A percentile compares a stretch with the other conserved stretches of the same genome.
Evolutionary conservation across 805 yeast genomes (phyloP).

Genomic region (Nakazawaea anatomiae): DNA sequence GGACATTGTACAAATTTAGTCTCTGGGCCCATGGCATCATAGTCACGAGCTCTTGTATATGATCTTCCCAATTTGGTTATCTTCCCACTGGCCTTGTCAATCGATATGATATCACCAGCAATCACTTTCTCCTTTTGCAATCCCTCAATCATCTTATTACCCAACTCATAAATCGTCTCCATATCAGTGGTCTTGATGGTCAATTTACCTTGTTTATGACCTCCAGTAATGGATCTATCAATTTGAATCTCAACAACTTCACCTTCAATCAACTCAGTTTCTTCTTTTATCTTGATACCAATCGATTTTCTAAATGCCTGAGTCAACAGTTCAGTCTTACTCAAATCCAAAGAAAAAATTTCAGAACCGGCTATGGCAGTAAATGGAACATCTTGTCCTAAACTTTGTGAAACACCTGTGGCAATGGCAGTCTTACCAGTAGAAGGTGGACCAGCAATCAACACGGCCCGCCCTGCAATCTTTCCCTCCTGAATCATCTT

Average conservation of each 20-base stretch:
- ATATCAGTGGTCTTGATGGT: constrained; percentile 96
- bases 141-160: constrained; percentile 91
- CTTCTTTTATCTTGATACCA: constrained; percentile 93
- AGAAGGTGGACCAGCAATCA: constrained; percentile 97
- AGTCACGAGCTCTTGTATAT: constrained; percentile 92
- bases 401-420: constrained; percentile 77
- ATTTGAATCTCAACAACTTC: constrained; percentile 97
- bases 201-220: constrained; percentile 96
- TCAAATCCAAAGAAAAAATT: constrained; percentile 82
- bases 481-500: constrained; percentile 91
- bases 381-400: constrained; percentile 81
- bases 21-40: constrained; percentile 98
- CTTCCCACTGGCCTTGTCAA: constrained; percentile 93
- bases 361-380: constrained; percentile 95
- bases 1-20: constrained; percentile 98
- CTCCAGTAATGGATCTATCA: constrained; percentile 91
- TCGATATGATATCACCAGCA: constrained; percentile 95
- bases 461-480: constrained; percentile 94
- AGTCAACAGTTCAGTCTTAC: constrained; percentile 93
- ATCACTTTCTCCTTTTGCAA: constrained; percentile 90
- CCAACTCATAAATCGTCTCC: constrained; percentile 96
- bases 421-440: constrained; percentile 99
- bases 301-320: constrained; percentile 95
- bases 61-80: constrained; percentile 94
- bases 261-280: constrained; percentile 96